Conservation (phyloP, 495 filamentous ascomycete genomes). For the Poronia punctata region DNA sequence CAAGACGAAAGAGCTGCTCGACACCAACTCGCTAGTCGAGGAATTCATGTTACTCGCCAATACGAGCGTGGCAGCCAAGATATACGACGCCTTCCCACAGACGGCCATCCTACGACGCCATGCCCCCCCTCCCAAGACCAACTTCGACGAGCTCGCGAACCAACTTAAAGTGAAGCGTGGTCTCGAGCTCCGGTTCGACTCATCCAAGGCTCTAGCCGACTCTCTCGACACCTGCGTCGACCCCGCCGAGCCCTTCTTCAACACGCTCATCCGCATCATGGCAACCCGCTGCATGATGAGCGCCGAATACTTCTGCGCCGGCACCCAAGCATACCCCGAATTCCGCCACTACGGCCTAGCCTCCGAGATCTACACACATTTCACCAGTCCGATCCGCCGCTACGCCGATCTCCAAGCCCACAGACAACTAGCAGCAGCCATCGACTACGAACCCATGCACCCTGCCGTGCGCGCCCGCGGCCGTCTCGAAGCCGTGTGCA, state of each 20-base stretch:
- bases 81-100: conserved; percentile 85
- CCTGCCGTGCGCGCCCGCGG: conserved; percentile 66
- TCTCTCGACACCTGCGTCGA: conserved; percentile 83
- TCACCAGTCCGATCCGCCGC: conserved; percentile 92
- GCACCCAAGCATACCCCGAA: conserved; percentile 83
- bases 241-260: conserved; percentile 87
- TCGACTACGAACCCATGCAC: conserved; percentile 80
- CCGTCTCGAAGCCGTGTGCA: conserved; percentile 87
- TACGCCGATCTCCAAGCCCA: conserved; percentile 94
- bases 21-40: conserved; percentile 94
- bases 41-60: conserved; percentile 99
- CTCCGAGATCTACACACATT: conserved; percentile 95
- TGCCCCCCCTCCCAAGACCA: conserved; percentile 83
- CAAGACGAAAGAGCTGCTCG: conserved; percentile 87
- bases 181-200: conserved; percentile 70
- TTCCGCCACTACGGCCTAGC: conserved; percentile 96
- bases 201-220: conserved; percentile 82
- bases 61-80: conserved; percentile 80
- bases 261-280: conserved; percentile 93
- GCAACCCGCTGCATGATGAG: conserved; percentile 99
- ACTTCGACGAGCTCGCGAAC: conserved; percentile 88
- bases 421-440: conserved; percentile 88
- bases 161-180: conserved; percentile 81
- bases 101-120: conserved; percentile 91
- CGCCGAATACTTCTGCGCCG: conserved; percentile 94